Percentiles rank a stretch among this genome's conserved stretches.
Evolutionary conservation across 2,329 filamentous ascomycete genomes (phyloP).

Genomic region (Pseudogymnoascus sp.): DNA sequence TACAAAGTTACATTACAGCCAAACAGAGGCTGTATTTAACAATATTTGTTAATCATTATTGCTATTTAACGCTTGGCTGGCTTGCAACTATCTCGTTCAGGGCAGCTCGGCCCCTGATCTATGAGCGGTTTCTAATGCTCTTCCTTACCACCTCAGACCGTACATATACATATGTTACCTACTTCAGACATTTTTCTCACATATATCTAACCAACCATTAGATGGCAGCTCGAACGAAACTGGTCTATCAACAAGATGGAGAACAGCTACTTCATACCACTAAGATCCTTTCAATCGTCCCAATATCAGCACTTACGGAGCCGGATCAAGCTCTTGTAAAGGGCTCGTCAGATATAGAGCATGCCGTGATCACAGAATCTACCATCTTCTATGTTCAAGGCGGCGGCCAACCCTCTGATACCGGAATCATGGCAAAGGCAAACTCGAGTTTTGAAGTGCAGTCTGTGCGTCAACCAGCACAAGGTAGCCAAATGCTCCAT

Average conservation of each 20-base stretch:
- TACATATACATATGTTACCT: too few species aligned
- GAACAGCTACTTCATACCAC: conserved; percentile 1
- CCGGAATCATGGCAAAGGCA: conserved; percentile 42
- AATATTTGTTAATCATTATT: too few species aligned
- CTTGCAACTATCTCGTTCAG: too few species aligned
- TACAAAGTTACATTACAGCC: too few species aligned
- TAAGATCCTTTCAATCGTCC: conserved; percentile 14
- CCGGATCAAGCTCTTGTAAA: conserved; percentile 44
- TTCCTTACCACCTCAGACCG: too few species aligned
- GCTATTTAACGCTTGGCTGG: too few species aligned
- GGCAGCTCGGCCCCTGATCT: too few species aligned
- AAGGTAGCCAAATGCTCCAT: conserved; percentile 52
- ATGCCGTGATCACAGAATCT: conserved; percentile 49
- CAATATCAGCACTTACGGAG: conserved; percentile 16
- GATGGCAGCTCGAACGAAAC: not conserved
- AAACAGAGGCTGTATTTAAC: too few species aligned
- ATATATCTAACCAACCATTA: not conserved
- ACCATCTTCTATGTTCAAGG: conserved; percentile 74
- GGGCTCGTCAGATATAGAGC: conserved; percentile 39
- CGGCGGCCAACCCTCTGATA: conserved; percentile 63
- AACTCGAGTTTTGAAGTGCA: conserved; percentile 39
- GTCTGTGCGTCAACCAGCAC: conserved; percentile 46
- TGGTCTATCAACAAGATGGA: conserved; percentile 7
- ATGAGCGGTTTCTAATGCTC: too few species aligned
- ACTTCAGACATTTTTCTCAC: too few species aligned